phyloP scores from a whole-genome alignment of 176 grass and related monocot species.

The Cymbopogon citratus region DNA sequence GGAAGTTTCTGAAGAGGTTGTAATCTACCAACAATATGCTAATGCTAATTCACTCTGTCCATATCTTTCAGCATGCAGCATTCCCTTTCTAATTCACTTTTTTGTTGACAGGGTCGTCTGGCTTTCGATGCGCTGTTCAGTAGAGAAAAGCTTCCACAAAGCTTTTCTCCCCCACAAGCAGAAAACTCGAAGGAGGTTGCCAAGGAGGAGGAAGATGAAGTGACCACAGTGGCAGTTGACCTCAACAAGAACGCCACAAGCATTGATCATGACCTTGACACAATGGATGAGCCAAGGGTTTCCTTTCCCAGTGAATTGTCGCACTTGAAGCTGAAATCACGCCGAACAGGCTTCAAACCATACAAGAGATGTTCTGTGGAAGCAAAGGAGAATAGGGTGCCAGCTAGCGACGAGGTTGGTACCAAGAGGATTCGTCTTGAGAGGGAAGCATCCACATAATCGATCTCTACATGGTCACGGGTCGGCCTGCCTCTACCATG shows the following conservation, averaged over 20 bases:
- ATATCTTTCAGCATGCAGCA: conserved; percentile 32
- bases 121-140: conserved; percentile 87
- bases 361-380: conserved; percentile 90
- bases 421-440: conserved; percentile 88
- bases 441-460: conserved; percentile 54
- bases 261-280: conserved; percentile 35
- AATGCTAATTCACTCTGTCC: conserved; percentile 8
- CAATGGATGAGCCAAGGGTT: conserved; percentile 15
- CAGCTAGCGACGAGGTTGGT: conserved; percentile 42
- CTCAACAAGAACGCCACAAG: conserved; percentile 44
- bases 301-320: conserved; percentile 36
- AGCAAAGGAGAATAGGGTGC: conserved; percentile 65
- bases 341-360: conserved; percentile 83
- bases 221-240: conserved; percentile 38
- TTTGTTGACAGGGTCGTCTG: conserved; percentile 79
- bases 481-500: not conserved
- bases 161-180: conserved; percentile 65
- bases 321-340: conserved; percentile 55
- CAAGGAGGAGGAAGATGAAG: conserved; percentile 42
- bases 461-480: conserved; percentile 11
- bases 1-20: conserved; percentile 93
- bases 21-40: conserved; percentile 29
- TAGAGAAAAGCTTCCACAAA: conserved; percentile 86
- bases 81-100: conserved; percentile 62
- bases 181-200: conserved; percentile 23